Evolutionary conservation across 306 rosid species (phyloP), one percentile per base, ranked within the genome.

Genomic region (Lagenaria siceraria): DNA sequence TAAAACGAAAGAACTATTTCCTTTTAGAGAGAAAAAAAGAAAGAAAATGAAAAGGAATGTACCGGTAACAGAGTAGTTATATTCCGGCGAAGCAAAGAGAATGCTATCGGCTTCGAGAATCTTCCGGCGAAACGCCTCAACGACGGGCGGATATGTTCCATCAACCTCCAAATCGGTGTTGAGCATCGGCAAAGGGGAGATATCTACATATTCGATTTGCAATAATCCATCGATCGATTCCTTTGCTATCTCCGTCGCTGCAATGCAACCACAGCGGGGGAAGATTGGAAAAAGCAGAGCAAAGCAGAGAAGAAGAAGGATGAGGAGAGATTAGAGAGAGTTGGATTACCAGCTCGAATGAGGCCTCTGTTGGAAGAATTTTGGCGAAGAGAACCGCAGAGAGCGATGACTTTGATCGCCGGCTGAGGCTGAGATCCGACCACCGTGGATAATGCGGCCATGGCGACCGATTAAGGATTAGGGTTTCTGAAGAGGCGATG

Each of bases 51-150:
- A 36, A 18, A 19, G 31, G 19, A 36, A 19, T 7, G 25, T 53
- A 90, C 95, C 90, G 5, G 93, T n/a, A 56, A 93, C 73, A 53
- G 95, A 93, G 88, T 80, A 89, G 77, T 93, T 93, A 80, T 90
- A 93, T 86, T 93, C 98, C 0, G 98, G 96, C 15, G 96, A 88
- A 77, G 98, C 97, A 13, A 93, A 90, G 55, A 90, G 93, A 80
- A 87, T 0, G 83, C 88, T 70, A 74, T 93, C 86, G 6, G 97
- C 91, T 46, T 81, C 87, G 7, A 61, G 87, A 84, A 93, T 86
- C 77, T 86, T 86, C 56, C 42, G 63, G 1, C 98, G 95, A 76
- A 90, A 89, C 7, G 88, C 87, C 72, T 93, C 88, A 6, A 93
- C 88, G 46, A 42, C 78, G 8, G 87, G 77, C 3, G 98, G 95